Conservation (phyloP, 2,329 filamentous ascomycete species). For the Pseudophaeomoniella oleicola region DNA sequence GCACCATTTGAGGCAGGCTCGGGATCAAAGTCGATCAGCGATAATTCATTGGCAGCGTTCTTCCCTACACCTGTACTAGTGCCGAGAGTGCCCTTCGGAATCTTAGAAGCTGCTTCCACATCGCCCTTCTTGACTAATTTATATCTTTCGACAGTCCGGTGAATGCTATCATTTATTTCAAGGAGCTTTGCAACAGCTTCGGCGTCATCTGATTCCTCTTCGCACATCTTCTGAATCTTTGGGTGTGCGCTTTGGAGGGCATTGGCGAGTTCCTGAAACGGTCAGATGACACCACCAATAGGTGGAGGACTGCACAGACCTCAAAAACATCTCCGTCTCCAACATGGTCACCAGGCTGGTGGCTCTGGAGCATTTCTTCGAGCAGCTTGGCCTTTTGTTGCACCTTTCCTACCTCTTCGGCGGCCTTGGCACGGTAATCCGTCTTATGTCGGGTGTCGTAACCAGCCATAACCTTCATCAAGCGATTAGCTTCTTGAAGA, state of each 20-base stretch:
- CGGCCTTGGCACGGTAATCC: slow-evolving; percentile 93
- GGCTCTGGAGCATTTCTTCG: slow-evolving; percentile 81
- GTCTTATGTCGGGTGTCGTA: slow-evolving; percentile 93
- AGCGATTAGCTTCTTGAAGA: slow-evolving; percentile 85
- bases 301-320: slow-evolving; percentile 27
- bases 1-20: slow-evolving; percentile 30
- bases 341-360: slow-evolving; percentile 68
- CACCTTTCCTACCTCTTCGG: slow-evolving; percentile 85
- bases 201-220: slow-evolving; percentile 92
- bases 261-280: slow-evolving; percentile 61
- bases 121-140: slow-evolving; percentile 94
- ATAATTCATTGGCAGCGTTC: slow-evolving; percentile 64
- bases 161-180: slow-evolving; percentile 98
- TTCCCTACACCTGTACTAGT: slow-evolving; percentile 50
- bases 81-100: slow-evolving; percentile 66
- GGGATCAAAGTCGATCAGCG: slow-evolving; percentile 76
- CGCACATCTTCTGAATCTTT: slow-evolving; percentile 99
- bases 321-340: slow-evolving; percentile 54
- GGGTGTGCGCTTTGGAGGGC: slow-evolving; percentile 86
- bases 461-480: slow-evolving; percentile 99
- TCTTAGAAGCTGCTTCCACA: slow-evolving; percentile 64
- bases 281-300: slow-evolving; percentile 3
- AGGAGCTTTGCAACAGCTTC: slow-evolving; percentile 91
- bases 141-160: slow-evolving; percentile 88
- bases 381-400: slow-evolving; percentile 87